Percentiles rank a stretch among this genome's conserved stretches.
phyloP scores from a whole-genome alignment of 306 rosid species.

The Glycyrrhiza uralensis region DNA sequence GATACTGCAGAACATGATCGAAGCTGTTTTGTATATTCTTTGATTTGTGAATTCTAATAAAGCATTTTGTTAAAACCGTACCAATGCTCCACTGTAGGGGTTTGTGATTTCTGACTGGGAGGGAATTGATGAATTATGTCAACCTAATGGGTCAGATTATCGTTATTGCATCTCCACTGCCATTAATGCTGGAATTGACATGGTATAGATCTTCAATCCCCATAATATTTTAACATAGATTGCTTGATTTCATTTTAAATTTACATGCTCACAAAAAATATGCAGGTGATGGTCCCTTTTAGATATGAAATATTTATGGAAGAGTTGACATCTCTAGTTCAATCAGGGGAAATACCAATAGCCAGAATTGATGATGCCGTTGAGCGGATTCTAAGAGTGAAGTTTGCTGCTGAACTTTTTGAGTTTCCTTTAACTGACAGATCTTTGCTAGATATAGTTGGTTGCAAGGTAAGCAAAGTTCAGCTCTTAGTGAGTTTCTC shows the following conservation, averaged over 20 bases:
- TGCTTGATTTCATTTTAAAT: background rate
- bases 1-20: background rate
- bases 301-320: conserved; percentile 47
- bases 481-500: conserved; percentile 1
- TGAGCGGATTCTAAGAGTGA: conserved; percentile 74
- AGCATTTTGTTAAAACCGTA: background rate
- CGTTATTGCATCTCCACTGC: conserved; percentile 55
- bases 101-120: conserved; percentile 84
- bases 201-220: conserved; percentile 45
- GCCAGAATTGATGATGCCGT: conserved; percentile 73
- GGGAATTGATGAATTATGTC: conserved; percentile 57
- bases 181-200: conserved; percentile 75
- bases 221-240: background rate
- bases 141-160: conserved; percentile 55
- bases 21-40: conserved; percentile 11
- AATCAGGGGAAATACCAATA: conserved; percentile 57
- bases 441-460: conserved; percentile 59
- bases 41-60: background rate
- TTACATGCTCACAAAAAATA: background rate
- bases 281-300: conserved; percentile 78
- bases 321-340: conserved; percentile 51
- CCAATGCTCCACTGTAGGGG: conserved; percentile 47
- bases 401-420: conserved; percentile 68
- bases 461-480: conserved; percentile 64
- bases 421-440: conserved; percentile 60